phyloP scores from a whole-genome alignment of 75 land plant species.

The Selaginella tamariscina region DNA sequence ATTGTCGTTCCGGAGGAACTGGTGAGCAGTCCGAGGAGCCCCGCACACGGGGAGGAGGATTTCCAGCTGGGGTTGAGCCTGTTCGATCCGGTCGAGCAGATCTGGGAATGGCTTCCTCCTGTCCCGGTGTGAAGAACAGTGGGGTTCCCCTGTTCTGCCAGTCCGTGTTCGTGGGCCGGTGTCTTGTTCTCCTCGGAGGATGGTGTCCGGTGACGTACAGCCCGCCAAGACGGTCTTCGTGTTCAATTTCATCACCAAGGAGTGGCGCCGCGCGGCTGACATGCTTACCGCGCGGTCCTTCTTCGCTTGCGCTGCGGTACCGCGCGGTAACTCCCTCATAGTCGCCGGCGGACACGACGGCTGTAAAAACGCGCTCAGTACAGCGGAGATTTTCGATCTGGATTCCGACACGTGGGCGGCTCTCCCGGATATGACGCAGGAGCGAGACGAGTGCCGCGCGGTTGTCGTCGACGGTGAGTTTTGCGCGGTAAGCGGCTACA shows the following conservation, averaged over 20 bases:
- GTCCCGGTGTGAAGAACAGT: conserved; percentile 9
- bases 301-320: no score
- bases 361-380: conserved; percentile 45
- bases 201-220: no score
- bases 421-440: conserved; percentile 40
- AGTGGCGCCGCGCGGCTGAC: conserved; percentile 39
- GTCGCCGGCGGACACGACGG: conserved; percentile 85
- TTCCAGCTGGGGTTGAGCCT: no score
- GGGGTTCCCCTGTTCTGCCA: conserved; percentile 33
- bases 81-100: conserved; percentile 14
- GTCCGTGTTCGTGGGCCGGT: conserved; percentile 18
- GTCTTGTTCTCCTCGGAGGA: conserved; percentile 35
- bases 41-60: no score
- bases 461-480: conserved; percentile 30
- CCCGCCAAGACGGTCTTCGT: no score
- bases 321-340: conserved; percentile 21
- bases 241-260: no score
- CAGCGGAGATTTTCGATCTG: conserved; percentile 41
- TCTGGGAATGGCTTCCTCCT: conserved; percentile 28
- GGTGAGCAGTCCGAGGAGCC: neutral
- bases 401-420: conserved; percentile 31
- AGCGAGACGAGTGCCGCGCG: conserved; percentile 56
- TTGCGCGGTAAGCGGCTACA: conserved; percentile 53
- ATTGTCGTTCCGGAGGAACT: no score
- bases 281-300: conserved; percentile 46